Evolutionary conservation across 192 early-diverging fungal genomes (phyloP), one percentile per base, ranked within the genome.

Genomic region (Mortierella alpina): DNA sequence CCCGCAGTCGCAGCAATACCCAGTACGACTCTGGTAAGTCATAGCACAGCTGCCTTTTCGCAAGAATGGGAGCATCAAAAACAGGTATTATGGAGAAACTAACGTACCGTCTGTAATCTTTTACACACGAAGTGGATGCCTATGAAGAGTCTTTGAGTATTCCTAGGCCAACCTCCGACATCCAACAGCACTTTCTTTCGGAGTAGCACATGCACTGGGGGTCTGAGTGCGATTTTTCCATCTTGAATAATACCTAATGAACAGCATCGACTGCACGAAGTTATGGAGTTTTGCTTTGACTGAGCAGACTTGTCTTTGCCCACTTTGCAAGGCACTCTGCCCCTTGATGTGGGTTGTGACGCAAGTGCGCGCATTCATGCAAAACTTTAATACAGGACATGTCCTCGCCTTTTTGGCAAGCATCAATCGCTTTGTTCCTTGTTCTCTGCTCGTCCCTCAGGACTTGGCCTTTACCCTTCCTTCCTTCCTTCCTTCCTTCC

Each of bases 111-210:
- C 47, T 54, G 20, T 59, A 4, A 11, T 56, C 31, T 41, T 41
- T 61, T 5, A 8, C 3, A 5, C 7, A 5, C 60, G 13, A 46
- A 80, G 77, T 72, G 22, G 70, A 66, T 1, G 58, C 63, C 2
- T 80, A 80, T 23, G 70, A 72, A 53, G 53, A 71, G 12, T 68
- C 77, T 31, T 0, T 72, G 17, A 80, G 70, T 49, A 58, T 80
- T 23, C 77, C 70, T 31, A 69, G 77, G 4, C 77, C 77, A 46
- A 80, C 77, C 22, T 80, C 77, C 54, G 55, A 72, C 45, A 72
- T 80, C 49, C 77, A 80, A 23, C 77, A 72, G 59, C n/a, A 72
- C 58, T 56, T 72, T 45, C 8, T 58, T 5, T 59, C 53, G 5
- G 66, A 68, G 45, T 68, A 68, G 58, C 1, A 9, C 31, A 31